These are phyloP conservation scores for Crithidia mellificae DNA, from an alignment of 208 protist genomes.

Conservation along the genomic window DNA sequence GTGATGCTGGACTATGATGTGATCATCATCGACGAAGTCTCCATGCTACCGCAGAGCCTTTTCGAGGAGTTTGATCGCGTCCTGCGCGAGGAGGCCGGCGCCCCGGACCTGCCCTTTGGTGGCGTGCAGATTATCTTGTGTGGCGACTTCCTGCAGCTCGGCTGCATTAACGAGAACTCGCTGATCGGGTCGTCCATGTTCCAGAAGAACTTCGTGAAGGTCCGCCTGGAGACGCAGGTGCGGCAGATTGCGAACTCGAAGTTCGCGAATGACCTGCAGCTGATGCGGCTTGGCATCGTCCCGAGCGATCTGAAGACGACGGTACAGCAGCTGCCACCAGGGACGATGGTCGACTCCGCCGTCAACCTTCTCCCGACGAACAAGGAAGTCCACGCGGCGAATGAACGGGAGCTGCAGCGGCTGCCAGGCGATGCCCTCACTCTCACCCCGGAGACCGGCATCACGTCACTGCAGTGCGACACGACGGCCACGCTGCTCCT, in stretches of 20 bases:
- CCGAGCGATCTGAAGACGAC: constrained; percentile 57
- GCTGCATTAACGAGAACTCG: constrained; percentile 82
- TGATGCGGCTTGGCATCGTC: constrained; percentile 76
- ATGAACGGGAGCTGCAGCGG: constrained; percentile 68
- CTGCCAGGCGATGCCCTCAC: constrained; percentile 74
- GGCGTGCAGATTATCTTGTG: constrained; percentile 93
- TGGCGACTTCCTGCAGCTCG: constrained; percentile 93
- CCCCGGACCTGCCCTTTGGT: constrained; percentile 88
- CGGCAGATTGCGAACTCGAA: constrained; percentile 60
- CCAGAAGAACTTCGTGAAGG: constrained; percentile 72
- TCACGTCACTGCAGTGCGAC: constrained; percentile 79
- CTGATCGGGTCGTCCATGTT: constrained; percentile 76
- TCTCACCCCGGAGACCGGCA: constrained; percentile 74
- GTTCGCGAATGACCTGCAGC: constrained; percentile 72
- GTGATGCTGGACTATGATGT: constrained; percentile 83
- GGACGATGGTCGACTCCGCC: constrained; percentile 83
- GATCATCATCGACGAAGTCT: constrained; percentile 94
- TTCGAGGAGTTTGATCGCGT: constrained; percentile 90
- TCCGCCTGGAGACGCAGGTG: constrained; percentile 77
- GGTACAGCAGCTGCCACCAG: constrained; percentile 75
- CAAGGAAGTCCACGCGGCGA: constrained; percentile 84
- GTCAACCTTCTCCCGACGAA: constrained; percentile 88
- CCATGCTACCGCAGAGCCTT: constrained; percentile 84
- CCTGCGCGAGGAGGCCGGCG: constrained; percentile 77
- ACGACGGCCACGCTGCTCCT: constrained; percentile 80